These are phyloP conservation scores for Pulveroboletus sp. DNA, from an alignment of 768 basidiomycete genomes.

Conservation along the genomic window DNA sequence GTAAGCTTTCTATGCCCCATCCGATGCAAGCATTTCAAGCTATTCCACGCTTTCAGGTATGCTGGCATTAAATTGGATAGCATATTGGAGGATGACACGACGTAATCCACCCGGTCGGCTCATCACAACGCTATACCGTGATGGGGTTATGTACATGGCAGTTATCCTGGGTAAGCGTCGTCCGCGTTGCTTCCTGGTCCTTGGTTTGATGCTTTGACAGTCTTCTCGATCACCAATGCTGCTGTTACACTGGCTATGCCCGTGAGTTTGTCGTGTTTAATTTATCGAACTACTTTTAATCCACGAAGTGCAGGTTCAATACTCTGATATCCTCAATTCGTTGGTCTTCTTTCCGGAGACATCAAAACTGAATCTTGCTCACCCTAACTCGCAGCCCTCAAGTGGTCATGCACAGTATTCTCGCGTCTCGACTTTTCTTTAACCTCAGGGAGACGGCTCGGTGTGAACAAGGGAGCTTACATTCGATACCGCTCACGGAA, in stretches of 20 bases:
- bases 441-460: slow-evolving; percentile 20
- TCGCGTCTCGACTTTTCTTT: slow-evolving; percentile 25
- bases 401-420: slow-evolving; percentile 21
- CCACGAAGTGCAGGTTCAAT: slow-evolving; percentile 6
- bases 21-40: background rate
- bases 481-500: slow-evolving; percentile 2
- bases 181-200: background rate
- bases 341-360: background rate
- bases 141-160: slow-evolving; percentile 18
- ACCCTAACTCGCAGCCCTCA: slow-evolving; percentile 13
- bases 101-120: slow-evolving; percentile 6
- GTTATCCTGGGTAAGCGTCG: slow-evolving; percentile 12
- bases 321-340: slow-evolving; percentile 17
- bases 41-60: slow-evolving; percentile 8
- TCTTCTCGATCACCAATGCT: slow-evolving; percentile 18
- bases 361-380: background rate
- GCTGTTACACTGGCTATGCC: slow-evolving; percentile 6
- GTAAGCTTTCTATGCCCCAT: background rate
- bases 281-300: background rate
- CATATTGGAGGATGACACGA: slow-evolving; percentile 14
- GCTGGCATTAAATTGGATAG: slow-evolving; percentile 14
- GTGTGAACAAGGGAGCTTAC: background rate
- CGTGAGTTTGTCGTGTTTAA: background rate
- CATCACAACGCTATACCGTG: slow-evolving; percentile 14
- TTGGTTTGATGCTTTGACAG: slow-evolving; percentile 1